A percentile compares a stretch with the other conserved stretches of the same genome.
These are phyloP conservation scores for Penicillium sp. DNA, from an alignment of 2,329 filamentous ascomycete genomes.

Conservation along the genomic window DNA sequence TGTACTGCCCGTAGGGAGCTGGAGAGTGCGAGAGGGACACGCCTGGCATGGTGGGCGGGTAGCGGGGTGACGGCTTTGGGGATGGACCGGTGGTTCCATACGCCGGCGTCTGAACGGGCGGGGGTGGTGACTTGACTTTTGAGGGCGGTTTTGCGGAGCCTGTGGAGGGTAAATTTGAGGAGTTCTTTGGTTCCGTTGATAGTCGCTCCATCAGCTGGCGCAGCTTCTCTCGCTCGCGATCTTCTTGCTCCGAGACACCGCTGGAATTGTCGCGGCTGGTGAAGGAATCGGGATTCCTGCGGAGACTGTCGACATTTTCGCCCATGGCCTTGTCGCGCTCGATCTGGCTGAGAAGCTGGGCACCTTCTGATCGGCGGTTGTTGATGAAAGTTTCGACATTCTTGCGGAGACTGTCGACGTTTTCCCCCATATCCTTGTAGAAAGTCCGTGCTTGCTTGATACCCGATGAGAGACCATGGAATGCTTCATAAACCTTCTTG, in stretches of 20 bases:
- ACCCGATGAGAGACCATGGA: constrained; percentile 83
- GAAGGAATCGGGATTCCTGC: constrained; percentile 95
- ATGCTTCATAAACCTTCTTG: constrained; percentile 87
- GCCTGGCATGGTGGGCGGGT: constrained; percentile 31
- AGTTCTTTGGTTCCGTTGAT: constrained; percentile 66
- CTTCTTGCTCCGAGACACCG: constrained; percentile 61
- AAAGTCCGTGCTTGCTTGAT: constrained; percentile 86
- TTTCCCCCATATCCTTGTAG: constrained; percentile 95
- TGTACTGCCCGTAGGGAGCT: constrained; percentile 39
- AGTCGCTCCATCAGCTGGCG: constrained; percentile 92
- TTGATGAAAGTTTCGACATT: constrained; percentile 97
- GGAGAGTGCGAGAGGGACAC: constrained; percentile 38
- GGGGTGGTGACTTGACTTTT: constrained; percentile 44
- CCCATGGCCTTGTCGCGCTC: constrained; percentile 82
- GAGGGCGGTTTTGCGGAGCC: constrained; percentile 48
- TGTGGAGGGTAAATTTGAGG: constrained; percentile 35
- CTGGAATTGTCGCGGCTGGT: constrained; percentile 69
- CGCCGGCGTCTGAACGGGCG: constrained; percentile 34
- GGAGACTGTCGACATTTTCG: constrained; percentile 84
- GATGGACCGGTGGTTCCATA: constrained; percentile 42
- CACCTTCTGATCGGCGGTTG: constrained; percentile 87
- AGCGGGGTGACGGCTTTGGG: constrained; percentile 40
- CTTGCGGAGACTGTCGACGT: constrained; percentile 85
- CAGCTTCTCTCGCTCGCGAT: constrained; percentile 81
- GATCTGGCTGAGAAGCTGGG: constrained; percentile 83